These are phyloP conservation scores for Candida tibetensis DNA, from an alignment of 805 yeast genomes.

Conservation along the genomic window DNA sequence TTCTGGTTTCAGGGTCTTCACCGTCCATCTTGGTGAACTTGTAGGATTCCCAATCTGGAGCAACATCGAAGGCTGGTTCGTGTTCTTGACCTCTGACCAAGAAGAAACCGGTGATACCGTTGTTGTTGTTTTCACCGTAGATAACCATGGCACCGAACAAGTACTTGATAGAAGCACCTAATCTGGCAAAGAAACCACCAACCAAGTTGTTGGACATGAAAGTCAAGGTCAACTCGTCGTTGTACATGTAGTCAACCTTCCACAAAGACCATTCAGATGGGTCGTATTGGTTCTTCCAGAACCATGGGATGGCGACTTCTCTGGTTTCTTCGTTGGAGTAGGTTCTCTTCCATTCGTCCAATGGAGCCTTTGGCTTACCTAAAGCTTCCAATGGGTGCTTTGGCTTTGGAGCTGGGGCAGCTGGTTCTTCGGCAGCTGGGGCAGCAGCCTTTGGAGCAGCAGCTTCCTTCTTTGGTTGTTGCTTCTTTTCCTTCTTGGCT, in stretches of 20 bases:
- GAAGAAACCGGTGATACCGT: slow-evolving; percentile 95
- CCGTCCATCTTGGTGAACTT: slow-evolving; percentile 78
- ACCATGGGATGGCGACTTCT: slow-evolving; percentile 91
- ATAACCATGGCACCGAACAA: slow-evolving; percentile 92
- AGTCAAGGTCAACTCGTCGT: slow-evolving; percentile 93
- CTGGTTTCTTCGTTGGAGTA: slow-evolving; percentile 98
- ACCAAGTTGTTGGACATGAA: slow-evolving; percentile 98
- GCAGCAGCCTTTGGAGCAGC: slow-evolving; percentile 34
- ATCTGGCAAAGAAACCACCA: slow-evolving; percentile 98
- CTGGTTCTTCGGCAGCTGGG: slow-evolving; percentile 34
- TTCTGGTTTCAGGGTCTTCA: slow-evolving; percentile 70
- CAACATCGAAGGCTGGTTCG: slow-evolving; percentile 93
- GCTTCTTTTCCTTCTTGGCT: slow-evolving; percentile 70
- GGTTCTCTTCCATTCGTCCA: slow-evolving; percentile 94
- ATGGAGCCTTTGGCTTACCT: slow-evolving; percentile 63
- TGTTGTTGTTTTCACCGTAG: slow-evolving; percentile 97
- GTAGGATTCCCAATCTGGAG: slow-evolving; percentile 99
- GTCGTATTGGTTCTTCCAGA: slow-evolving; percentile 90
- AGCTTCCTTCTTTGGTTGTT: slow-evolving; percentile 37
- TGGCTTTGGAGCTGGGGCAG: slow-evolving; percentile 67
- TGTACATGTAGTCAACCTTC: slow-evolving; percentile 95
- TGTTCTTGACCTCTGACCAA: slow-evolving; percentile 91
- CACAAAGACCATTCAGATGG: slow-evolving; percentile 91
- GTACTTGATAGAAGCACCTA: slow-evolving; percentile 87
- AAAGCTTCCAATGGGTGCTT: slow-evolving; percentile 89